Percentiles rank a stretch among this genome's conserved stretches.
Evolutionary conservation across 371 early-diverging fungal species (phyloP).

Genomic region (Basidiobolus meristosporus): DNA sequence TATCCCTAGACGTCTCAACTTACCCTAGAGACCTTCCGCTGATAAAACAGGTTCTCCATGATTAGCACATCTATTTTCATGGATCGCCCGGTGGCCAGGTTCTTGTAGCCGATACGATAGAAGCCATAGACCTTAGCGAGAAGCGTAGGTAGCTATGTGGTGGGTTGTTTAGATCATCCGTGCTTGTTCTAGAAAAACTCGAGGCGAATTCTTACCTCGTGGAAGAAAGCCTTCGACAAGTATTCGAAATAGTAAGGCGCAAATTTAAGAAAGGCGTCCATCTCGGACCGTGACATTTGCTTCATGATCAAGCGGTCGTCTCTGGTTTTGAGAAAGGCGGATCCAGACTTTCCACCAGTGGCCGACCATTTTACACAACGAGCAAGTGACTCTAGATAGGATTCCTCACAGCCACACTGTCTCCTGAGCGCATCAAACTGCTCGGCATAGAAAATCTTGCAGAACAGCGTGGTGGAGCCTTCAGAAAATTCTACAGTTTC

Average conservation of each 20-base stretch:
- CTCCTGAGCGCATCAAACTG: conserved; percentile 81
- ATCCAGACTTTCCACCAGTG: conserved; percentile 79
- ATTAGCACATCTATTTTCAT: conserved; percentile 78
- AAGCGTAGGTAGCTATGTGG: conserved; percentile 47
- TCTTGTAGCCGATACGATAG: conserved; percentile 71
- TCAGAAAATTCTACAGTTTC: conserved; percentile 31
- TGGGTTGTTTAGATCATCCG: background rate
- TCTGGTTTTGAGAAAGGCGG: conserved; percentile 76
- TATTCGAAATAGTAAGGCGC: conserved; percentile 85
- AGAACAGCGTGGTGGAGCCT: conserved; percentile 54
- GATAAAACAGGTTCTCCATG: conserved; percentile 90
- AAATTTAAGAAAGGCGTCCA: conserved; percentile 76
- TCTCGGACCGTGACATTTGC: conserved; percentile 66
- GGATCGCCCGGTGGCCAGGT: conserved; percentile 53
- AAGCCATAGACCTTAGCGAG: conserved; percentile 88
- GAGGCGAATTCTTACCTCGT: conserved; percentile 32
- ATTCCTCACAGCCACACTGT: conserved; percentile 60
- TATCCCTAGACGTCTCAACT: background rate
- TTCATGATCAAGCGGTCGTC: conserved; percentile 88
- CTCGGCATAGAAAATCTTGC: conserved; percentile 81
- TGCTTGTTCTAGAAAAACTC: background rate
- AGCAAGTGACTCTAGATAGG: conserved; percentile 67
- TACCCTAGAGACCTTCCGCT: conserved; percentile 44
- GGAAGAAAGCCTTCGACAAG: conserved; percentile 62
- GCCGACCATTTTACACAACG: conserved; percentile 70